Percentiles rank a stretch among this genome's conserved stretches.
Evolutionary conservation across 345 rosid species (phyloP).

Genomic region (Zanthoxylum bungeanum): DNA sequence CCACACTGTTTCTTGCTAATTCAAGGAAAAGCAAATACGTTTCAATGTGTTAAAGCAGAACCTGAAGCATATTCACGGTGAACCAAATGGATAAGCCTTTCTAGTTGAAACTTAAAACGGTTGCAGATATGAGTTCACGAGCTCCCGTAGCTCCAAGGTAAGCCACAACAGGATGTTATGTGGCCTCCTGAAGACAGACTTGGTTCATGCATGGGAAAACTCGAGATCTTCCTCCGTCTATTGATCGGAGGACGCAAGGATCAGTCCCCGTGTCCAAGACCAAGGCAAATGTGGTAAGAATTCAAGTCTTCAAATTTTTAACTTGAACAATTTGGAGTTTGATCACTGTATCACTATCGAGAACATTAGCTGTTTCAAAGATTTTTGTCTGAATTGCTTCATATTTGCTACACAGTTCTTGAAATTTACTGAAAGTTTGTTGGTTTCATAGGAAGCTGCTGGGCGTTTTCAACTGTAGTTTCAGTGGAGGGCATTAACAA

Average conservation of each 20-base stretch:
- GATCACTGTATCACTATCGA: neutral
- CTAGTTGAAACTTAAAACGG: constrained; percentile 31
- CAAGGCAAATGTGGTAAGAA: constrained; percentile 39
- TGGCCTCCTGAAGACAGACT: constrained; percentile 20
- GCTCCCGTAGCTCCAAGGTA: constrained; percentile 33
- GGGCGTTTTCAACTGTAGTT: constrained; percentile 42
- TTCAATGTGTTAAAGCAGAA: constrained; percentile 46
- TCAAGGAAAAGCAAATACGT: constrained; percentile 33
- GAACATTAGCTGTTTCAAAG: neutral
- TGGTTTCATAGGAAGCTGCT: constrained; percentile 28
- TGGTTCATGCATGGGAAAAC: constrained; percentile 22
- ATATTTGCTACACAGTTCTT: neutral
- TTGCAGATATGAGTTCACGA: constrained; percentile 40
- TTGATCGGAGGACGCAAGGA: constrained; percentile 42
- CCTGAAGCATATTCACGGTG: constrained; percentile 35
- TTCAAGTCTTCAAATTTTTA: neutral
- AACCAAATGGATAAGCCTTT: constrained; percentile 45
- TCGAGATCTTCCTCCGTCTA: constrained; percentile 21
- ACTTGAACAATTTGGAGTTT: neutral
- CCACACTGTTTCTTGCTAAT: constrained; percentile 30
- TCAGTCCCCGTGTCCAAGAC: constrained; percentile 34
- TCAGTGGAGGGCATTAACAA: constrained; percentile 43
- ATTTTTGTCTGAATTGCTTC: neutral
- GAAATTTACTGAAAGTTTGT: neutral
- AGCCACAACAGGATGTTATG: constrained; percentile 31